phyloP scores from a whole-genome alignment of 441 rosid genomes.

The Gossypium davidsonii region DNA sequence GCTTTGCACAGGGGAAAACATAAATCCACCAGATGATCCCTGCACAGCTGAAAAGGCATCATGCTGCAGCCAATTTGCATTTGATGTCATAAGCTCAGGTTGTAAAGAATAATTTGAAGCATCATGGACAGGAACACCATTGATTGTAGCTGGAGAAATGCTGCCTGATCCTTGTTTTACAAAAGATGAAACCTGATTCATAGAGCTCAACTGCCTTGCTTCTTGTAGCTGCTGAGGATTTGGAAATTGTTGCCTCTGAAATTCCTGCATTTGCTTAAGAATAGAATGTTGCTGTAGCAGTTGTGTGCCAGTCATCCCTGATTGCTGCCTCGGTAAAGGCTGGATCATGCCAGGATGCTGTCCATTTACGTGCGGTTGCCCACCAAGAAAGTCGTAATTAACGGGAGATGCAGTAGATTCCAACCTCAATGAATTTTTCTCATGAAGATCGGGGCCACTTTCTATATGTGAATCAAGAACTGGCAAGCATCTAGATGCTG shows the following conservation, averaged over 20 bases:
- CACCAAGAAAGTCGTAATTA: constrained; percentile 64
- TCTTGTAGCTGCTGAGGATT: constrained; percentile 54
- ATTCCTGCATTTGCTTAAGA: constrained; percentile 61
- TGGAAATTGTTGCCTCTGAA: constrained; percentile 58
- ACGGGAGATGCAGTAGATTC: constrained; percentile 64
- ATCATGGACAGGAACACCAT: constrained; percentile 61
- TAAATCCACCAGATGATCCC: constrained; percentile 49
- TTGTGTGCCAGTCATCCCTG: constrained; percentile 64
- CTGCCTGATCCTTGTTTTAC: constrained; percentile 36
- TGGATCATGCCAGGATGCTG: constrained; percentile 61
- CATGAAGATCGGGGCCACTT: constrained; percentile 45
- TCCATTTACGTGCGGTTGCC: constrained; percentile 49
- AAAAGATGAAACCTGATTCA: constrained; percentile 41
- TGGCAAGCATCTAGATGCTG: constrained; percentile 49
- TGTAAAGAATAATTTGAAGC: constrained; percentile 53
- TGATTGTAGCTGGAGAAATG: constrained; percentile 44
- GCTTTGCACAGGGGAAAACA: constrained; percentile 53
- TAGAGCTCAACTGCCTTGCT: constrained; percentile 42
- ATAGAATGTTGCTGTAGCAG: constrained; percentile 61
- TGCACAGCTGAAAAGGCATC: constrained; percentile 43
- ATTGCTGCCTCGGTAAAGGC: constrained; percentile 56
- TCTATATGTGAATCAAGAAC: constrained; percentile 35
- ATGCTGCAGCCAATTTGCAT: constrained; percentile 55
- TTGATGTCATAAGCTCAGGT: constrained; percentile 45
- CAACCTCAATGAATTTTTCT: constrained; percentile 37